Conservation (phyloP, 1,284 basidiomycete genomes). For the Melampsora americana region DNA sequence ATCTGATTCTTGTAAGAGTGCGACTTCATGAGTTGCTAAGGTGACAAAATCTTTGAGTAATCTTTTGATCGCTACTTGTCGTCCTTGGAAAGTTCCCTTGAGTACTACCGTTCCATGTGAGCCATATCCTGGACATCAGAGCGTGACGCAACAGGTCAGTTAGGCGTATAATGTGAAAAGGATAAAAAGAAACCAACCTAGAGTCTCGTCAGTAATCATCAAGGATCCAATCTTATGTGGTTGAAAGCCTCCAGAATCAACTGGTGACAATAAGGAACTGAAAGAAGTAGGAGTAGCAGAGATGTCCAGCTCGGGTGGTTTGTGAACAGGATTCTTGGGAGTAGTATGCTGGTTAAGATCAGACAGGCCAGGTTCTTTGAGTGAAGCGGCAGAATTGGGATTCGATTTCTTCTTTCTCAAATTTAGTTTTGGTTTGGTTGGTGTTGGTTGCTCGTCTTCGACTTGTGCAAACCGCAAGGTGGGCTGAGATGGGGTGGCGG, state of each 20-base stretch:
- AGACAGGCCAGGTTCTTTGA: neutral
- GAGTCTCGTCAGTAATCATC: constrained; percentile 48
- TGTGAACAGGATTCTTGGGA: no score
- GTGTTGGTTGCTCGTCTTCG: constrained; percentile 4
- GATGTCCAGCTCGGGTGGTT: no score
- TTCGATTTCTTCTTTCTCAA: neutral
- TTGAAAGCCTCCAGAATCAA: constrained; percentile 13
- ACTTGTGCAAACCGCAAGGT: neutral
- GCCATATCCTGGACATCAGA: constrained; percentile 69
- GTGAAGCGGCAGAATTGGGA: neutral
- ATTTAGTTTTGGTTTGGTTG: constrained; percentile 18
- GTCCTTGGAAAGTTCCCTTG: constrained; percentile 87
- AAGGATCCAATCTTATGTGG: constrained; percentile 46
- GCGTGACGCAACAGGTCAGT: constrained; percentile 9
- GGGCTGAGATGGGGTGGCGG: neutral
- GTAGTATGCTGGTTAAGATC: neutral
- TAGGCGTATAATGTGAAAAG: neutral
- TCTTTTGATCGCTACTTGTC: constrained; percentile 94
- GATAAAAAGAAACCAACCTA: constrained; percentile 47
- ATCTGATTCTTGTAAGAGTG: constrained; percentile 89
- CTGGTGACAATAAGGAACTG: neutral
- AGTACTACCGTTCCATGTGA: constrained; percentile 95
- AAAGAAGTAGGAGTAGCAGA: neutral
- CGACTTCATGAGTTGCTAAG: constrained; percentile 88
- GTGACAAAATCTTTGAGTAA: constrained; percentile 92